These are phyloP conservation scores for Circinella minor DNA, from an alignment of 371 early-diverging fungal genomes.

Conservation along the genomic window DNA sequence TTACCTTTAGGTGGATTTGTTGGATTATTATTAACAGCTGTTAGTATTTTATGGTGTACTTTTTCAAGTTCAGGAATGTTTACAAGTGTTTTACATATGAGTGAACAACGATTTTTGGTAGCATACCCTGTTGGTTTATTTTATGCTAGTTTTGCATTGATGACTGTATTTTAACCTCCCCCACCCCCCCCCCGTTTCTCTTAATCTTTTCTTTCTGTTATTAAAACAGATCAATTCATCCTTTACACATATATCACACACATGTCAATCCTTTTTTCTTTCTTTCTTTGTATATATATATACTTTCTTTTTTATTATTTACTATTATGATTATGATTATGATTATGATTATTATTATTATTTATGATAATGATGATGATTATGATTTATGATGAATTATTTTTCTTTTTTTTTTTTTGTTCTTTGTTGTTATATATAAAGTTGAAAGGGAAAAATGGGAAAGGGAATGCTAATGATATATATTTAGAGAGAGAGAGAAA, in stretches of 20 bases:
- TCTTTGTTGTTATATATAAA: no score
- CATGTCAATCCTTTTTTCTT: neutral
- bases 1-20: constrained; percentile 56
- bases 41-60: constrained; percentile 94
- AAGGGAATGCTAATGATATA: neutral
- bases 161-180: constrained; percentile 84
- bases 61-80: constrained; percentile 95
- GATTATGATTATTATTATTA: no score
- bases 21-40: constrained; percentile 60
- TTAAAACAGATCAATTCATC: no score
- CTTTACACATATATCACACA: neutral
- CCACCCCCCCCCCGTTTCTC: constrained; percentile 6
- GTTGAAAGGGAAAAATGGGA: neutral
- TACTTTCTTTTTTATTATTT: no score
- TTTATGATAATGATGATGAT: no score
- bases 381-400: no score
- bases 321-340: no score
- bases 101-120: constrained; percentile 91
- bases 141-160: constrained; percentile 93
- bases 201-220: neutral
- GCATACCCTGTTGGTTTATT: constrained; percentile 95
- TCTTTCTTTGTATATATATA: no score
- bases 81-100: constrained; percentile 90
- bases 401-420: no score
- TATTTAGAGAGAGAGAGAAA: neutral